Conservation (phyloP, 345 rosid species). For the Crucihimalaya himalaica region DNA sequence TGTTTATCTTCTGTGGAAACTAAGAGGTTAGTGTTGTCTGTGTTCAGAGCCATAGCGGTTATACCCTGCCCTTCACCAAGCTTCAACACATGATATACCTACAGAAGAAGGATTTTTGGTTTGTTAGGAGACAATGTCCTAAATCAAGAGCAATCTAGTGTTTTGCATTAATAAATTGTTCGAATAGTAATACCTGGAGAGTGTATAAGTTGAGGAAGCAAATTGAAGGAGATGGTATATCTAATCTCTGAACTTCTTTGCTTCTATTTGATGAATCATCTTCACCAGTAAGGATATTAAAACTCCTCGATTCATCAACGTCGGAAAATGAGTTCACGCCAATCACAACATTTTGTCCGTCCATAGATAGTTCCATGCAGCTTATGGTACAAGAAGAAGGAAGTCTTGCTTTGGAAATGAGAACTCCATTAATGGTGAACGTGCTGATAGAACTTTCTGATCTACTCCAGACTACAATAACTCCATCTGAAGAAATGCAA, state of each 20-base stretch:
- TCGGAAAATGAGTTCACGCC: constrained; percentile 57
- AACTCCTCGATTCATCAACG: constrained; percentile 35
- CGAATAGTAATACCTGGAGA: constrained; percentile 61
- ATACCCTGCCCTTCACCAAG: constrained; percentile 76
- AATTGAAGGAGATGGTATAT: constrained; percentile 67
- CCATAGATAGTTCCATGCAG: constrained; percentile 85
- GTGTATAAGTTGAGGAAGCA: constrained; percentile 80
- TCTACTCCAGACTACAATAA: constrained; percentile 76
- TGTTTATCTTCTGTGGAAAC: constrained; percentile 86
- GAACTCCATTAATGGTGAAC: constrained; percentile 75
- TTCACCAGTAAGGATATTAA: constrained; percentile 34
- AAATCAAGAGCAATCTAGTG: constrained; percentile 7
- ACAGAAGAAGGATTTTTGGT: constrained; percentile 22
- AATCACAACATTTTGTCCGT: constrained; percentile 67
- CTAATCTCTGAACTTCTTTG: constrained; percentile 40
- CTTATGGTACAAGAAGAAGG: constrained; percentile 64
- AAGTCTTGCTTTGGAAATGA: constrained; percentile 60
- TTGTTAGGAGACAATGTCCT: neutral
- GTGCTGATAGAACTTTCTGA: constrained; percentile 54
- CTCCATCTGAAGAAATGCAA: constrained; percentile 79
- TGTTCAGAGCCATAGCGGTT: constrained; percentile 73
- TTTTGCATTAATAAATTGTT: neutral
- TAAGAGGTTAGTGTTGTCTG: constrained; percentile 84
- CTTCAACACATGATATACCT: constrained; percentile 75
- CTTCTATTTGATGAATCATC: constrained; percentile 45